These are phyloP conservation scores for Penicillium cosmopolitanum DNA, from an alignment of 495 filamentous ascomycete species.

Conservation along the genomic window DNA sequence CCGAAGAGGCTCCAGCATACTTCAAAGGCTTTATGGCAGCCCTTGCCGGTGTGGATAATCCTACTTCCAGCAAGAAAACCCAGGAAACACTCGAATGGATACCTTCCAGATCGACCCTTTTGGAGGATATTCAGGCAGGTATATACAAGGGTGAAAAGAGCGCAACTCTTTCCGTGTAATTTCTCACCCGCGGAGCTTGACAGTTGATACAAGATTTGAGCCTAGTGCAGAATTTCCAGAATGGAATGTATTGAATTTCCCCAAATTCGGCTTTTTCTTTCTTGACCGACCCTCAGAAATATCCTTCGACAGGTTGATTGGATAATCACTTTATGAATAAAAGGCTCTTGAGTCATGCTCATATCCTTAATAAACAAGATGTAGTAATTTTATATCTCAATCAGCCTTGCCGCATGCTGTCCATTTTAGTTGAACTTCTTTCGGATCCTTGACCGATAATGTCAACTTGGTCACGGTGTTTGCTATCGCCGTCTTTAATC, in stretches of 20 bases:
- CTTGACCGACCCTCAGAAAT: too few relatives aligned
- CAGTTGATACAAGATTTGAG: too few relatives aligned
- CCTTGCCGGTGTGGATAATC: slow-evolving; percentile 35
- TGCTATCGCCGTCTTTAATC: not conserved
- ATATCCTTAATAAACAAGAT: too few relatives aligned
- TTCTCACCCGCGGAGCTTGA: too few relatives aligned
- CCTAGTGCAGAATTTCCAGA: too few relatives aligned
- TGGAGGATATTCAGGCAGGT: slow-evolving; percentile 41
- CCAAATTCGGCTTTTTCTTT: too few relatives aligned
- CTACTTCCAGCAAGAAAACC: slow-evolving; percentile 46
- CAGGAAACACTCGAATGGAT: slow-evolving; percentile 45
- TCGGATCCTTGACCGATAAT: not conserved
- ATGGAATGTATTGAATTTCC: too few relatives aligned
- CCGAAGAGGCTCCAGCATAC: slow-evolving; percentile 33
- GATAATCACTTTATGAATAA: too few relatives aligned
- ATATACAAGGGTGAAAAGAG: slow-evolving; percentile 20
- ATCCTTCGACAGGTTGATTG: too few relatives aligned
- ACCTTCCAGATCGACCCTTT: slow-evolving; percentile 29
- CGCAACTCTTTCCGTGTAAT: not conserved
- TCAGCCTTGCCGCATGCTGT: not conserved
- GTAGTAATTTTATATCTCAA: not conserved
- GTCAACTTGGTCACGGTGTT: slow-evolving; percentile 1
- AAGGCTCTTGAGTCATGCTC: too few relatives aligned
- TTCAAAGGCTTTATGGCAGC: slow-evolving; percentile 37
- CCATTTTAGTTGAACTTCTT: not conserved